Percentiles rank a stretch among this genome's conserved stretches.
These are phyloP conservation scores for Simplicillium sp. DNA, from an alignment of 2,329 filamentous ascomycete genomes.

Conservation along the genomic window DNA sequence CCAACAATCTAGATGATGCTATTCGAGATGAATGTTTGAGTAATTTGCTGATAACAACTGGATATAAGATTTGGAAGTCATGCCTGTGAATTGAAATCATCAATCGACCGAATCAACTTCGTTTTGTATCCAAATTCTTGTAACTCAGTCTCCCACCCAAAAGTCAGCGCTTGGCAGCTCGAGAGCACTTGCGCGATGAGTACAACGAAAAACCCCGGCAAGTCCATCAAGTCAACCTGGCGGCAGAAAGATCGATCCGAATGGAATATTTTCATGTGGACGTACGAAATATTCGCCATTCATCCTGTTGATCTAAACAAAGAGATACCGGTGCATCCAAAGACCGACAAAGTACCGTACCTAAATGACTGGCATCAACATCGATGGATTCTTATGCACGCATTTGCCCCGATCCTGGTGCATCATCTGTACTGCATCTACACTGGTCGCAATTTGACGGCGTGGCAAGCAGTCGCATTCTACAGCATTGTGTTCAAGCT, in stretches of 20 bases:
- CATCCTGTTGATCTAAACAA: conserved; percentile 16
- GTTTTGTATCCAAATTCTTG: no score
- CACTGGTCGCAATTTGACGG: conserved; percentile 18
- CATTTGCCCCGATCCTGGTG: conserved; percentile 22
- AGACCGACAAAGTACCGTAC: conserved; percentile 26
- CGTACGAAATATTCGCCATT: conserved; percentile 18
- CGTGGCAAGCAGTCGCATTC: conserved; percentile 19
- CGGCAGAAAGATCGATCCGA: conserved; percentile 13
- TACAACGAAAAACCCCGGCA: no score
- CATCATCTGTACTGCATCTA: conserved; percentile 22
- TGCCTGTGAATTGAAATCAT: no score
- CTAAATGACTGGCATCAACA: conserved; percentile 21
- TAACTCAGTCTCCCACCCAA: no score
- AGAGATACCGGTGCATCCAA: conserved; percentile 24
- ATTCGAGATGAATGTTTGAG: no score
- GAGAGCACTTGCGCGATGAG: no score
- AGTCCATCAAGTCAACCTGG: conserved; percentile 21
- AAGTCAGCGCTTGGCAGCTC: no score
- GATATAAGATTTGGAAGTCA: no score
- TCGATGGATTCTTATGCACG: conserved; percentile 26
- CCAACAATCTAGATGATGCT: no score
- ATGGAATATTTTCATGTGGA: conserved; percentile 19
- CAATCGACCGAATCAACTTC: no score
- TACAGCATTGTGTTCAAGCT: conserved; percentile 25
- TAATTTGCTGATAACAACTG: no score